Evolutionary conservation across 2,329 filamentous ascomycete species (phyloP).

Genomic region (Xylariaceae sp.): DNA sequence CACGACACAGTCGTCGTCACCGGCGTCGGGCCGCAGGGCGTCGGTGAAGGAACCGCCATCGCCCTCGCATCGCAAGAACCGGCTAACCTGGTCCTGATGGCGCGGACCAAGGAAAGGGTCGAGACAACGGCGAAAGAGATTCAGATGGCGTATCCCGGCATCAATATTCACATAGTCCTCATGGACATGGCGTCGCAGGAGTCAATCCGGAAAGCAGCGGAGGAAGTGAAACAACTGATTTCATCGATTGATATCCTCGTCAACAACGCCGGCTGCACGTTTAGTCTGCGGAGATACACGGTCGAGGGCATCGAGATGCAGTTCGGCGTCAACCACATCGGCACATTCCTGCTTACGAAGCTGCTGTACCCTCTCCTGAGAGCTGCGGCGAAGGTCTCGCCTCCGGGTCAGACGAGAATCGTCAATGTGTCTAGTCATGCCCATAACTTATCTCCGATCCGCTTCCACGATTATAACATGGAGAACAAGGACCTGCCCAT

Average conservation of each 20-base stretch:
- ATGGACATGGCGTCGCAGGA: conserved; percentile 37
- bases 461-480: conserved; percentile 42
- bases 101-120: conserved; percentile 40
- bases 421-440: conserved; percentile 41
- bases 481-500: conserved; percentile 36
- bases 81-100: conserved; percentile 39
- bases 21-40: conserved; percentile 39
- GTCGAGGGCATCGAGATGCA: conserved; percentile 41
- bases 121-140: conserved; percentile 38
- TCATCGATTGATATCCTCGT: conserved; percentile 38
- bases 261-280: conserved; percentile 40
- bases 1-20: conserved; percentile 36
- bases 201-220: conserved; percentile 35
- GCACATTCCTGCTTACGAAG: conserved; percentile 36
- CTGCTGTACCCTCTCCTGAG: conserved; percentile 35
- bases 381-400: conserved; percentile 29
- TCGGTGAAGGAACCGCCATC: conserved; percentile 38
- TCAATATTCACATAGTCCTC: conserved; percentile 33
- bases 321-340: conserved; percentile 38
- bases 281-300: conserved; percentile 37
- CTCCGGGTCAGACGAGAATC: conserved; percentile 32
- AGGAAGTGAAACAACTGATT: conserved; percentile 30
- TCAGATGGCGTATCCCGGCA: conserved; percentile 30
- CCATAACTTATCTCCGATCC: conserved; percentile 38
- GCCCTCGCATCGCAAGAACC: conserved; percentile 43